Conservation (phyloP, 129 eudicot genomes). For the Gnaphalium uliginosum region DNA sequence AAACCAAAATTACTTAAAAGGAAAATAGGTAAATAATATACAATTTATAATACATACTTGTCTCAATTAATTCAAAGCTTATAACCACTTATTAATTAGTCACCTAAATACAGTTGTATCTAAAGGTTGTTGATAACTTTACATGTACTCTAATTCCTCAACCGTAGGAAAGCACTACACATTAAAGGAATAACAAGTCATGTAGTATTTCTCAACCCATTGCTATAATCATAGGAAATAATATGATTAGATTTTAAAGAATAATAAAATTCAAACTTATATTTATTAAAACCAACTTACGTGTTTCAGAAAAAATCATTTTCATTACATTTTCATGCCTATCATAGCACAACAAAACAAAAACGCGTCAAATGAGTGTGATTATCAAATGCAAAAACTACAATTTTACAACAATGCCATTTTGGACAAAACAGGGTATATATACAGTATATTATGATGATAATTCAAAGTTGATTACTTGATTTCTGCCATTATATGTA, state of each 20-base stretch:
- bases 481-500: slow-evolving; percentile 4
- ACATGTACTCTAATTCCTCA: no score
- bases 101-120: no score
- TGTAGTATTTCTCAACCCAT: no score
- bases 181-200: no score
- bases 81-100: neutral
- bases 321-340: neutral
- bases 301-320: neutral
- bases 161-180: no score
- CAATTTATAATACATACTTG: no score
- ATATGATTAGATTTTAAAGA: no score
- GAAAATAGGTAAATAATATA: no score
- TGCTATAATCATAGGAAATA: no score
- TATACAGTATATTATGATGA: neutral
- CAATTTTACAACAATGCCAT: neutral
- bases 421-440: neutral
- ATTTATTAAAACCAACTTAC: neutral
- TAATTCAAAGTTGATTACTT: neutral
- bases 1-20: no score
- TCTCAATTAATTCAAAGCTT: no score
- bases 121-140: no score
- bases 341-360: neutral
- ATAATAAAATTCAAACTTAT: neutral
- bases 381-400: neutral
- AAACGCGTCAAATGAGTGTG: neutral